Evolutionary conservation across 78 protist species (phyloP).

Genomic region (Tieghemostelium lacteum): DNA sequence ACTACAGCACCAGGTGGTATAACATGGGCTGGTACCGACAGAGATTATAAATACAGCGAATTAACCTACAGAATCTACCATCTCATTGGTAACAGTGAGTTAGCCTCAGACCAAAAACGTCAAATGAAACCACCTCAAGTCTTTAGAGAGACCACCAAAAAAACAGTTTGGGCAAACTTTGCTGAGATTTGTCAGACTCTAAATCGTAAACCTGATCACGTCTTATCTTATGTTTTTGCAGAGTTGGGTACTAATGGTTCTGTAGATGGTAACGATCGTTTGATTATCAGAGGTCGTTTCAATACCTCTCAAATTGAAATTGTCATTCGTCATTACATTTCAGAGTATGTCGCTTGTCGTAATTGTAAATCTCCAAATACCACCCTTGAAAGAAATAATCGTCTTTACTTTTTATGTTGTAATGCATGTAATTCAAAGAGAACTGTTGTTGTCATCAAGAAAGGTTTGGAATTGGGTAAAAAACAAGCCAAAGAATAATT

Average conservation of each 20-base stretch:
- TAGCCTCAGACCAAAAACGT: slow-evolving; percentile 47
- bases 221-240: slow-evolving; percentile 88
- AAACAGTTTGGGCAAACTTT: slow-evolving; percentile 91
- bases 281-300: slow-evolving; percentile 95
- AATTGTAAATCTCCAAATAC: slow-evolving; percentile 93
- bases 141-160: slow-evolving; percentile 86
- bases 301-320: slow-evolving; percentile 94
- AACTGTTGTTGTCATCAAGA: slow-evolving; percentile 91
- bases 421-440: slow-evolving; percentile 88
- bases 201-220: slow-evolving; percentile 92
- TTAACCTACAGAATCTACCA: slow-evolving; percentile 71
- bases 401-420: slow-evolving; percentile 92
- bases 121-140: slow-evolving; percentile 92
- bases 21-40: slow-evolving; percentile 62
- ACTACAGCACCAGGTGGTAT: background rate
- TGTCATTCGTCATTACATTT: slow-evolving; percentile 91
- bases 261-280: slow-evolving; percentile 90
- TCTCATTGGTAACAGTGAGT: slow-evolving; percentile 68
- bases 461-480: slow-evolving; percentile 88
- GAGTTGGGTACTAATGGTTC: slow-evolving; percentile 97
- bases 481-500: slow-evolving; percentile 45
- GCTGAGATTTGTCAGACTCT: slow-evolving; percentile 91
- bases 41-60: slow-evolving; percentile 72
- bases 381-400: slow-evolving; percentile 86
- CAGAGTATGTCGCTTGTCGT: slow-evolving; percentile 95